Evolutionary conservation across 192 early-diverging fungal species (phyloP), one percentile per base, ranked within the genome.

Genomic region (Gryganskiella cystojenkinii): DNA sequence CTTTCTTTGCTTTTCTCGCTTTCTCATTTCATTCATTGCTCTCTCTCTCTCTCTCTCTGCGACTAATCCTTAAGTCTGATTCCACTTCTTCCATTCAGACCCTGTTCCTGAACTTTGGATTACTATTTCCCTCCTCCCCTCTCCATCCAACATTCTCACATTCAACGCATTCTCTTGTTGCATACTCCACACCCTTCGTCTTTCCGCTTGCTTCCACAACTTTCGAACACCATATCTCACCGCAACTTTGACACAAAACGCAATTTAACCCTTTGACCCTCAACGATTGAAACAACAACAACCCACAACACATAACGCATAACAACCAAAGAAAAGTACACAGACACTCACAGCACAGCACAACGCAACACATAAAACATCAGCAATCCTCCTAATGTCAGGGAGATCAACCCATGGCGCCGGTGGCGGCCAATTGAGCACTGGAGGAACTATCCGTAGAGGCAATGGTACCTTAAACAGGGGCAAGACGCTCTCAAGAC

Each of bases 401-500:
- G 65, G 58, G 52, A 30, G 57, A 25, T 64, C 49, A 11, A 67
- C 55, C 44, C 64, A 67, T 40, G 53, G 59, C 27, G 50, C 43
- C 13, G 33, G 63, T 25, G 60, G 46, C n/a, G 54, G 45, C 45
- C 47, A 47, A 24, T 40, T 15, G 52, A 61, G 56, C 27, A 46
- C 50, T 5, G 55, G 49, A 19, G 74, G 66, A 19, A 69, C 72
- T 6, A 55, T 71, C 63, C 66, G 71, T 24, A 42, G 68, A 19
- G 25, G 43, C n/a, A n/a, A n/a, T 2, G 86, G 86, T 22, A 90
- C 86, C 35, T 85, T 94, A 35, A 87, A 84, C 57, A 89, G 92
- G 47, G 87, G 89, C 43, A 88, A 87, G 80, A 94, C 92, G 8
- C 85, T 94, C 47, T 88, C 87, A 57, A 89, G 91, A n/a, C 86